Evolutionary conservation across 805 yeast species (phyloP).

Genomic region (Lipomyces mesembrius): DNA sequence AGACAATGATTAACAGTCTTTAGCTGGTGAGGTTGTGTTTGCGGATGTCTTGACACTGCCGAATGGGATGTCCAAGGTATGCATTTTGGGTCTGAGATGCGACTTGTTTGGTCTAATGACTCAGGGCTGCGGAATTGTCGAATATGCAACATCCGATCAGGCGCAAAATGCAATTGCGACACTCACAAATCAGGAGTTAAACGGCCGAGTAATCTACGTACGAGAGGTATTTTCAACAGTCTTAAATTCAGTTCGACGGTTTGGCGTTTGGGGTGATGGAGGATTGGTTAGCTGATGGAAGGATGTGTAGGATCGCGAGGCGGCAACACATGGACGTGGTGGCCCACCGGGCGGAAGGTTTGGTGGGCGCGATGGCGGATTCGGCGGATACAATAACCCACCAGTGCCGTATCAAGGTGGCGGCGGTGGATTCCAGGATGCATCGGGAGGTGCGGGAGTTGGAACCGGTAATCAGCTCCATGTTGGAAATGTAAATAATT

Average conservation of each 20-base stretch:
- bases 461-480: conserved; percentile 39
- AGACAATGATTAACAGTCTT: neutral
- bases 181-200: conserved; percentile 65
- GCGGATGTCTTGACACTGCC: conserved; percentile 82
- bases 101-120: conserved; percentile 15
- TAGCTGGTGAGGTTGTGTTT: conserved; percentile 66
- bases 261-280: neutral
- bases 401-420: conserved; percentile 6
- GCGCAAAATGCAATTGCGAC: conserved; percentile 73
- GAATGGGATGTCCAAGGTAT: conserved; percentile 81
- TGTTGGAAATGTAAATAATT: conserved; percentile 37
- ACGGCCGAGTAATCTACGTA: conserved; percentile 82
- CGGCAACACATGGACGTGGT: conserved; percentile 41
- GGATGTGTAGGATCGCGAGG: conserved; percentile 56
- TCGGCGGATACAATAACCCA: conserved; percentile 13
- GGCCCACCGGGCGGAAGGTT: conserved; percentile 38
- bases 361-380: conserved; percentile 27
- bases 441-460: conserved; percentile 35
- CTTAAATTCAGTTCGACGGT: neutral
- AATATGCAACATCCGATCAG: conserved; percentile 65
- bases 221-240: conserved; percentile 60
- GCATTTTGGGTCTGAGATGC: conserved; percentile 41
- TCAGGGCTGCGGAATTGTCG: conserved; percentile 60
- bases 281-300: conserved; percentile 7
- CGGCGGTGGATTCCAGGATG: conserved; percentile 5